phyloP scores from a whole-genome alignment of 1,139 yeast genomes.

The Pneumocystis oryctolagi region DNA sequence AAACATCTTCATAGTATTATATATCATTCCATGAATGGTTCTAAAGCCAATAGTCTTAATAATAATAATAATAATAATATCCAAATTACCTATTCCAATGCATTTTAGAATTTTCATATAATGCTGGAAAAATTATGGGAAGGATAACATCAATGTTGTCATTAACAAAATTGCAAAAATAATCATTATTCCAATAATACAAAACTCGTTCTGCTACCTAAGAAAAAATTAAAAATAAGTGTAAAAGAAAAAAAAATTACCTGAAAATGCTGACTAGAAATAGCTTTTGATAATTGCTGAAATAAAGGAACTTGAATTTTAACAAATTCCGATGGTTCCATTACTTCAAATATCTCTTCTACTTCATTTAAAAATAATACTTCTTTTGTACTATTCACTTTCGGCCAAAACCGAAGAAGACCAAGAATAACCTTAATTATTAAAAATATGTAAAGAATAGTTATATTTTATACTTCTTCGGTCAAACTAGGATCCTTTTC shows the following conservation, averaged over 20 bases:
- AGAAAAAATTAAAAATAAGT: background rate
- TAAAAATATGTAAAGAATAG: background rate
- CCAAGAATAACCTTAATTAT: constrained; percentile 50
- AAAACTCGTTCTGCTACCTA: constrained; percentile 72
- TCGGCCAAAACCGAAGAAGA: constrained; percentile 89
- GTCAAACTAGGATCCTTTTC: constrained; percentile 87
- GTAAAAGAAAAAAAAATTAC: constrained; percentile 21
- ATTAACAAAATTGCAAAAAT: constrained; percentile 74
- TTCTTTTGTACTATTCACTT: constrained; percentile 86
- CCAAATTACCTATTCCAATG: constrained; percentile 53
- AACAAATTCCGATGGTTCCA: constrained; percentile 83
- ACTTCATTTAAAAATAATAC: constrained; percentile 89
- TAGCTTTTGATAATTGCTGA: constrained; percentile 87
- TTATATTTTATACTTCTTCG: constrained; percentile 43
- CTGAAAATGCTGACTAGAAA: constrained; percentile 91
- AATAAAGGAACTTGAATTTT: constrained; percentile 87
- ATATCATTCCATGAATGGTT: constrained; percentile 80
- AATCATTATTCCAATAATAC: constrained; percentile 90
- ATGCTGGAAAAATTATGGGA: constrained; percentile 81
- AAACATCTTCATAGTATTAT: constrained; percentile 77
- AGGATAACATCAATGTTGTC: constrained; percentile 81
- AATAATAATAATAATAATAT: background rate
- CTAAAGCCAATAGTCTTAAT: background rate
- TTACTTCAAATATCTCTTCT: constrained; percentile 91
- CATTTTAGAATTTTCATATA: constrained; percentile 55